A percentile compares a stretch with the other conserved stretches of the same genome.
phyloP scores from a whole-genome alignment of 768 basidiomycete genomes.

The Amanita muscaria region DNA sequence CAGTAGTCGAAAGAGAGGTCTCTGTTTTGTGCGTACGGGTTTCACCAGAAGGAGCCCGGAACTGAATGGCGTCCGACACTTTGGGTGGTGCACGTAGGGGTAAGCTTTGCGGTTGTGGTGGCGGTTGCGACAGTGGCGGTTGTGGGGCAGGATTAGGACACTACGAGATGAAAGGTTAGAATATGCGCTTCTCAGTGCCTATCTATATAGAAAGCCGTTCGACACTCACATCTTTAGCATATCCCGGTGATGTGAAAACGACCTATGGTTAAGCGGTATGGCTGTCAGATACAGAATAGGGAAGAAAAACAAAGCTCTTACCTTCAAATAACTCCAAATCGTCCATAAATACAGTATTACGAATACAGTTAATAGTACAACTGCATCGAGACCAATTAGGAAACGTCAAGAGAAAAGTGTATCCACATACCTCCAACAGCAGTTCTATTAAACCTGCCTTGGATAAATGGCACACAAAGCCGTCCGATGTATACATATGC shows the following conservation, averaged over 20 bases:
- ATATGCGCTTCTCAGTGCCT: not conserved
- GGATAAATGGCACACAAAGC: constrained; percentile 67
- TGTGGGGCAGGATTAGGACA: not conserved
- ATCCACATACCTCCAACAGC: constrained; percentile 57
- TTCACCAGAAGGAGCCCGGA: not conserved
- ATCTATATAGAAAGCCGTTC: not conserved
- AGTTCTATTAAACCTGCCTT: constrained; percentile 37
- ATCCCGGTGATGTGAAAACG: constrained; percentile 58
- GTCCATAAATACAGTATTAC: constrained; percentile 57
- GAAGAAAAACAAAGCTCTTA: too few species aligned
- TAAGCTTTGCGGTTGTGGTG: not conserved
- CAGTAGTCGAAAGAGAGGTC: constrained; percentile 7
- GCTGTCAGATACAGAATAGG: constrained; percentile 3
- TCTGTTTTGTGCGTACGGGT: constrained; percentile 1
- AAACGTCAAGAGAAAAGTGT: not conserved
- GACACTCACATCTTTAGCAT: constrained; percentile 58
- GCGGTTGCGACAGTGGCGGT: not conserved
- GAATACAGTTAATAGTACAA: constrained; percentile 59
- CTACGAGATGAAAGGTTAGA: too few species aligned
- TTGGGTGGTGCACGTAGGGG: not conserved
- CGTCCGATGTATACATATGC: constrained; percentile 73
- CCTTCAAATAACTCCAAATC: constrained; percentile 74
- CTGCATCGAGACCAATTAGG: constrained; percentile 29
- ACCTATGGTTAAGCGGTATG: constrained; percentile 31
- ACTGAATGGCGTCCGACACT: not conserved